Conservation (phyloP, 768 basidiomycete genomes). For the Cystofilobasidium ferigula region DNA sequence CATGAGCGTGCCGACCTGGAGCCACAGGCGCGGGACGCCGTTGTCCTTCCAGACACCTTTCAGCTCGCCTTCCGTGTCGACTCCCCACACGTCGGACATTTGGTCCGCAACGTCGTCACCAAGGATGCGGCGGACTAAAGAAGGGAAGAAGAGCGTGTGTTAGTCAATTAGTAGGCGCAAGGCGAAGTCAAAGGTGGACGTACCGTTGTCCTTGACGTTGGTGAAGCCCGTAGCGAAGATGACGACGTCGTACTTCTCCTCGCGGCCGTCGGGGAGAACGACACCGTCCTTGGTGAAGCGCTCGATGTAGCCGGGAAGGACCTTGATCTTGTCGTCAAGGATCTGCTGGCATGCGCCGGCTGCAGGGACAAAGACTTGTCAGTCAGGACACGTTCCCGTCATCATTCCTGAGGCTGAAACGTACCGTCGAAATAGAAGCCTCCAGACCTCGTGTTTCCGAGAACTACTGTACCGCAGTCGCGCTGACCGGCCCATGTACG, state of each 20-base stretch:
- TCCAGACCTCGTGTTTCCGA: conserved; percentile 27
- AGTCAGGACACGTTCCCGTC: no score
- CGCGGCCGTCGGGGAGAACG: conserved; percentile 25
- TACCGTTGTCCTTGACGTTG: conserved; percentile 30
- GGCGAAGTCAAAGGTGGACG: no score
- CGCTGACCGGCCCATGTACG: conserved; percentile 30
- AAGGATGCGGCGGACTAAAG: conserved; percentile 27
- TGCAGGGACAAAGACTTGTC: no score
- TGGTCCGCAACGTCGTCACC: conserved; percentile 27
- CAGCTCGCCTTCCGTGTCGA: conserved; percentile 31
- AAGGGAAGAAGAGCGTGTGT: no score
- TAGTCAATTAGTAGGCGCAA: no score
- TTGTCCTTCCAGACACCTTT: conserved; percentile 23
- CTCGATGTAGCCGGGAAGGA: conserved; percentile 28
- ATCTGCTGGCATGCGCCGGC: conserved; percentile 29
- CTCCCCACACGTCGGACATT: conserved; percentile 29
- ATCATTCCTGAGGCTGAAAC: no score
- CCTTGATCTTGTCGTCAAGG: conserved; percentile 30
- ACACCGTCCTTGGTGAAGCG: conserved; percentile 27
- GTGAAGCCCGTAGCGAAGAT: conserved; percentile 30
- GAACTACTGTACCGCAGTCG: conserved; percentile 22
- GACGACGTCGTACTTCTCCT: conserved; percentile 29
- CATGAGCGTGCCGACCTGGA: conserved; percentile 28
- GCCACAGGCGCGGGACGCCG: conserved; percentile 27
- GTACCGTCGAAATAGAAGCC: conserved; percentile 33